Conservation (phyloP, 2,329 filamentous ascomycete species). For the Neofusicoccum ribis region DNA sequence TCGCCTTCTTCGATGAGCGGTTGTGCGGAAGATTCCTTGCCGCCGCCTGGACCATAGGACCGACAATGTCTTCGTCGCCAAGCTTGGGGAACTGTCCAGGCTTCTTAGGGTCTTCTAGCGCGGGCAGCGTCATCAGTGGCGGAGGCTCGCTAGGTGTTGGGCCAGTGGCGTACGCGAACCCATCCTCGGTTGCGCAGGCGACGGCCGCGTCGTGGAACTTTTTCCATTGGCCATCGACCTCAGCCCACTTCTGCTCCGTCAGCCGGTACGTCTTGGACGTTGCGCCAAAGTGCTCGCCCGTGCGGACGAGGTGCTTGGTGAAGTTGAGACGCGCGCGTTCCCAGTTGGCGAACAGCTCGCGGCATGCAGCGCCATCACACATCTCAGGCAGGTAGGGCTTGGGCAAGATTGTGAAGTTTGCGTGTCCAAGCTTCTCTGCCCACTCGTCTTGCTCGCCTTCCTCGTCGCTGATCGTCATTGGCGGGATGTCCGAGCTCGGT, state of each 20-base stretch:
- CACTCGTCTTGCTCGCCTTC: constrained; percentile 74
- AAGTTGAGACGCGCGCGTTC: constrained; percentile 81
- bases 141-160: constrained; percentile 48
- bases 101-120: constrained; percentile 64
- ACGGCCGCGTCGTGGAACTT: constrained; percentile 66
- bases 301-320: constrained; percentile 83
- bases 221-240: constrained; percentile 75
- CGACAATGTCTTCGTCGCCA: constrained; percentile 89
- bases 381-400: constrained; percentile 72
- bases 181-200: constrained; percentile 37
- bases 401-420: constrained; percentile 86
- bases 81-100: constrained; percentile 84
- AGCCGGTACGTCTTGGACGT: constrained; percentile 86
- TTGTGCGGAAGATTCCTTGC: constrained; percentile 36
- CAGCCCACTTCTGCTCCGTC: constrained; percentile 86
- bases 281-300: constrained; percentile 84
- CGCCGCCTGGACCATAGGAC: constrained; percentile 70
- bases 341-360: constrained; percentile 75
- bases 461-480: constrained; percentile 63
- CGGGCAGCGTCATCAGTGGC: constrained; percentile 65
- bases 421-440: constrained; percentile 83
- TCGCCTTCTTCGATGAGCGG: constrained; percentile 36
- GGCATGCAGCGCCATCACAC: constrained; percentile 61
- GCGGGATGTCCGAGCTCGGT: constrained; percentile 59
- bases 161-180: constrained; percentile 34